phyloP scores from a whole-genome alignment of 108 stramenopile genomes.

The Nitzschia sp. region DNA sequence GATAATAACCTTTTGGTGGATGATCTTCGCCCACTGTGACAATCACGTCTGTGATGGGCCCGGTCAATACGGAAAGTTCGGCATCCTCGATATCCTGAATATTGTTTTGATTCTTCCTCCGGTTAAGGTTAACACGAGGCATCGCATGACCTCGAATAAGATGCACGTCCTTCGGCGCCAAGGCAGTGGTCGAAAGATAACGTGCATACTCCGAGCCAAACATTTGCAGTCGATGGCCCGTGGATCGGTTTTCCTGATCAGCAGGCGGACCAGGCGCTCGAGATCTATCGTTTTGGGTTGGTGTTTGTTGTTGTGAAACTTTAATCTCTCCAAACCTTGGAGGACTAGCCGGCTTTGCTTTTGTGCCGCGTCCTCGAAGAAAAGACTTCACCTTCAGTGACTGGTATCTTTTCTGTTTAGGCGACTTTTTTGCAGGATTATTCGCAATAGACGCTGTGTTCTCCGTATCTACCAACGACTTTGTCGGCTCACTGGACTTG shows the following conservation, averaged over 20 bases:
- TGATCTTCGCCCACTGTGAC: slow-evolving; percentile 55
- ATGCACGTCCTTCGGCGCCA: slow-evolving; percentile 27
- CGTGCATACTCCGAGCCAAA: slow-evolving; percentile 90
- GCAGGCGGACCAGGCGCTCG: background rate
- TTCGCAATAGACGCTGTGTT: background rate
- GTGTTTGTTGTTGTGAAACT: background rate
- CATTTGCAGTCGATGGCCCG: slow-evolving; percentile 52
- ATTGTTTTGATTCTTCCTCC: background rate
- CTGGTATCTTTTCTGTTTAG: background rate
- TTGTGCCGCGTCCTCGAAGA: background rate
- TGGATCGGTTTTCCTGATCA: background rate
- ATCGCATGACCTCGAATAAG: background rate
- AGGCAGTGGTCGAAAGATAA: slow-evolving; percentile 54
- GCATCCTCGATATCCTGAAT: slow-evolving; percentile 62
- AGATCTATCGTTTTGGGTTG: background rate
- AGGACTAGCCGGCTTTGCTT: background rate
- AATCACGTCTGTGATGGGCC: slow-evolving; percentile 78
- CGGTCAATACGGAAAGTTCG: slow-evolving; percentile 46
- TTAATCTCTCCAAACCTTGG: slow-evolving; percentile 13
- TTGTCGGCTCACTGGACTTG: slow-evolving; percentile 15
- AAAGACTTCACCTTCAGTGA: background rate
- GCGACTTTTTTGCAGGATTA: slow-evolving; percentile 14
- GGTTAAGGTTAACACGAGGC: background rate
- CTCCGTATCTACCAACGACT: background rate
- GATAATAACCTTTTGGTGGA: slow-evolving; percentile 78